Base-by-base conservation (phyloP, 371 early-diverging fungal species). In the Apophysomyces elegans region DNA sequence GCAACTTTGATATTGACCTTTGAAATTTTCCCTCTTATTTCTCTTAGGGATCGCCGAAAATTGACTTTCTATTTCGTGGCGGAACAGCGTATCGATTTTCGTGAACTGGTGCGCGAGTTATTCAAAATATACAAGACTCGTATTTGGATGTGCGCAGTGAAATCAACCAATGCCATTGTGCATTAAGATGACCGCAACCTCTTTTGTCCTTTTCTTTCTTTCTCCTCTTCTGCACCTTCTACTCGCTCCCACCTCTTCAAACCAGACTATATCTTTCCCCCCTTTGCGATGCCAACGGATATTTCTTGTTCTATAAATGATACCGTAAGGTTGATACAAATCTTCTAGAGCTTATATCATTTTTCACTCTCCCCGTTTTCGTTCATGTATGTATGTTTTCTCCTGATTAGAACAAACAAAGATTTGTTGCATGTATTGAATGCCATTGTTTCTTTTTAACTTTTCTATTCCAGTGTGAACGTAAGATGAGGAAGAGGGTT, bases 41-140 rank as follows among this genome's bases (percentile, higher is more conserved):
- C 54, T 59, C 41, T n/a, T 56, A 91, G 91, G 92, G 97, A 98
- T 78, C 89, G 97, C 26, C 92, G 95, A 71, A 97, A 96, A 84
- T 84, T 98, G 63, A 98, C 97, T 1, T 96, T 96, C 70, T 96
- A 94, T 76, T 98, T 95, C 78, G 87, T 90, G 8, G 93, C 97
- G 12, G 94, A 95, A 50, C 90, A 91, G 50, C 89, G 99, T 56
- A 93, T 99, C 66, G 99, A 99, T 77, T 99, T 99, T 80, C 88
- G 99, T 64, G 99, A 99, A 73, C 85, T 99, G 58, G 99, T 99
- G 57, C 92, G 97, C 38, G 99, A 99, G 59, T 83, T 99, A 47
- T 99, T 99, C 86, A 97, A 97, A 74, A 91, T 95, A 37, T 99
- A 98, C 85, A 99, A 99, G 83, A 98, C 98, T 9, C 93, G 99